Evolutionary conservation across 1,284 basidiomycete species (phyloP), one percentile per base, ranked within the genome.

Genomic region (Ceratobasidium sp.): DNA sequence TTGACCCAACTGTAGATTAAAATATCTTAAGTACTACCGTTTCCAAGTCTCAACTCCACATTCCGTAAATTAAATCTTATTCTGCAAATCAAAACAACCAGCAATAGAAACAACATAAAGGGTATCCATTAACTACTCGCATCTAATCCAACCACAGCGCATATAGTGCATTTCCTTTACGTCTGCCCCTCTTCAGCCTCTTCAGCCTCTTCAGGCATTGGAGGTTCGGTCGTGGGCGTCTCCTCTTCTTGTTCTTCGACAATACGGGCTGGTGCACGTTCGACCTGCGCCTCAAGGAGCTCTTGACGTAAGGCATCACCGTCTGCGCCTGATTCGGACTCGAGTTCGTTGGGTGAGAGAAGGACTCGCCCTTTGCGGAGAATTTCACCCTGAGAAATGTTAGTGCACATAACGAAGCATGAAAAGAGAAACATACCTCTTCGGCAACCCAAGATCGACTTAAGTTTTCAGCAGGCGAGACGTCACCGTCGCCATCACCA

Each of bases 381-480:
- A 48, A 72, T 72, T 44, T 72, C 69, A 14, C 69, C 69, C 69
- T 72, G 27, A 1, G 29, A 22, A 41, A 1, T 19, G 63, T 65
- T 31, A 59, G 41, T 11, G 50, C 24, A 24, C 8, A 19, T 5
- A 11, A 11, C 6, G 7, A 5, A 50, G 41, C 31, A n/a, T n/a
- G n/a, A 11, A 2, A 33, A 50, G 31, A 11, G 24, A n/a, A n/a
- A 47, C 69, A 15, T 44, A 72, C 69, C 57, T 72, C 69, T 41
- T 72, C 69, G 6, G 69, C 69, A 24, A 72, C 69, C 69, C 69
- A 72, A 8, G 69, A 72, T 22, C 69, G 69, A 53, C 69, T 72
- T 11, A 72, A 47, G 31, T 72, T 72, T n/a, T 62, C 69, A 1
- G 57, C 69, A 3, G 69, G 69, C 27, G 69, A 71, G n/a, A n/a